A percentile compares a stretch with the other conserved stretches of the same genome.
Evolutionary conservation across 345 rosid species (phyloP).

Genomic region (Eucalyptus dawsonii): DNA sequence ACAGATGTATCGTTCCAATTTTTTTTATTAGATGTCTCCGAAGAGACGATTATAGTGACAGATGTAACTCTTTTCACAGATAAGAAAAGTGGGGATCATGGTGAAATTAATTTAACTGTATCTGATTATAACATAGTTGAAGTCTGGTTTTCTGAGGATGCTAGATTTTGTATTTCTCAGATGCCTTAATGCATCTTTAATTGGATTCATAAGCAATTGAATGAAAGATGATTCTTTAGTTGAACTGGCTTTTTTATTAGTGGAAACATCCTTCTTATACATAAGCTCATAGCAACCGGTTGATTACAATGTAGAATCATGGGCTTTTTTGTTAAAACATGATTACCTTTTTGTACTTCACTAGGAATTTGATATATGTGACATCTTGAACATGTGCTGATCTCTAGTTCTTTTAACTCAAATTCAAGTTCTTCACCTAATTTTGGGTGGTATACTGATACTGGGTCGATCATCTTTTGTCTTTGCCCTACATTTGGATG

Average conservation of each 20-base stretch:
- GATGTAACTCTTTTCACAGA: not conserved
- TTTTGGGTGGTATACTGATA: not conserved
- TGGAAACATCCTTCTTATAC: not conserved
- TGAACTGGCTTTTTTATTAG: not conserved
- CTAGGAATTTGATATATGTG: not conserved
- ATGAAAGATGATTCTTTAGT: not conserved
- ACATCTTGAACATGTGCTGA: not conserved
- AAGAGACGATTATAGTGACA: not conserved
- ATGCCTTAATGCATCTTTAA: not conserved
- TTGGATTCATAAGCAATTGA: not conserved
- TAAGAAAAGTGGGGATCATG: not conserved
- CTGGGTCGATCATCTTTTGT: not conserved
- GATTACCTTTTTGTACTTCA: not conserved
- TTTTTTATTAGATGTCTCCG: no score
- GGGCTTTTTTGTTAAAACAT: not conserved
- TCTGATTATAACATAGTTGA: not conserved
- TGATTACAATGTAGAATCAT: not conserved
- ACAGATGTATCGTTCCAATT: not conserved
- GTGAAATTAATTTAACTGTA: not conserved
- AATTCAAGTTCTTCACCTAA: not conserved
- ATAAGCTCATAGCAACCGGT: not conserved
- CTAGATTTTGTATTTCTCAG: not conserved
- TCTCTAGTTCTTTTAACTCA: not conserved
- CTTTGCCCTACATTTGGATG: not conserved
- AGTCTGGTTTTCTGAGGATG: not conserved